Percentiles rank a stretch among this genome's conserved stretches.
Evolutionary conservation across 331 rosid genomes (phyloP).

Genomic region (Saraca asoca): DNA sequence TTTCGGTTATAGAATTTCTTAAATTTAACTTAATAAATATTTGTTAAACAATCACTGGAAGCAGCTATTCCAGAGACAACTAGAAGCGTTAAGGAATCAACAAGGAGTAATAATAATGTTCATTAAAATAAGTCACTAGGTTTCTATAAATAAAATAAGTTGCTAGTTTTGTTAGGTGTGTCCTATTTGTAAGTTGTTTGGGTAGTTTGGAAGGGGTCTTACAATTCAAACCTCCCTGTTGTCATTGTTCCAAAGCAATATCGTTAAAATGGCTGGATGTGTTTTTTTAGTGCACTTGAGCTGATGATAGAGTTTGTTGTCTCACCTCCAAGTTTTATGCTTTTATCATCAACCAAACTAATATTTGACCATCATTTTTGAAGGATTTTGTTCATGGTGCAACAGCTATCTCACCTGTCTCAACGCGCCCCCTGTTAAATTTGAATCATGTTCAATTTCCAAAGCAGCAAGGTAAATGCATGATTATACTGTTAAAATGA

Average conservation of each 20-base stretch:
- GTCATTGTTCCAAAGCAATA: too few relatives aligned
- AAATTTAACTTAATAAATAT: too few relatives aligned
- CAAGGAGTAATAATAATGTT: neutral
- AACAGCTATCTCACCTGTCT: too few relatives aligned
- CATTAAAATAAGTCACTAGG: too few relatives aligned
- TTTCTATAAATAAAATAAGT: too few relatives aligned
- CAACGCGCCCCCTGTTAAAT: constrained; percentile 55
- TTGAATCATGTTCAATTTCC: constrained; percentile 67
- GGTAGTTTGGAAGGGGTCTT: too few relatives aligned
- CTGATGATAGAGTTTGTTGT: neutral
- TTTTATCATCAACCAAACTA: constrained; percentile 1
- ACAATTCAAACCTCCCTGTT: too few relatives aligned
- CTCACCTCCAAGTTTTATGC: constrained; percentile 2
- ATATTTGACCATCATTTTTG: constrained; percentile 32
- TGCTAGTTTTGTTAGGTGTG: too few relatives aligned
- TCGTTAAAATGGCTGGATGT: constrained; percentile 17
- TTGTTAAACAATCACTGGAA: constrained; percentile 3
- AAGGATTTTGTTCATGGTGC: constrained; percentile 32
- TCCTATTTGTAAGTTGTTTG: too few relatives aligned
- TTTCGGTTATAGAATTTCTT: constrained; percentile 25
- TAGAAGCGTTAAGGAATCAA: constrained; percentile 18
- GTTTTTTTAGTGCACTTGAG: neutral
- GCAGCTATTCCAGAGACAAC: constrained; percentile 4
- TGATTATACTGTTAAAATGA: constrained; percentile 17
- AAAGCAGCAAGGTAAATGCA: constrained; percentile 74